A percentile compares a stretch with the other conserved stretches of the same genome.
Evolutionary conservation across 306 rosid genomes (phyloP).

Genomic region (Begonia fuchsioides): DNA sequence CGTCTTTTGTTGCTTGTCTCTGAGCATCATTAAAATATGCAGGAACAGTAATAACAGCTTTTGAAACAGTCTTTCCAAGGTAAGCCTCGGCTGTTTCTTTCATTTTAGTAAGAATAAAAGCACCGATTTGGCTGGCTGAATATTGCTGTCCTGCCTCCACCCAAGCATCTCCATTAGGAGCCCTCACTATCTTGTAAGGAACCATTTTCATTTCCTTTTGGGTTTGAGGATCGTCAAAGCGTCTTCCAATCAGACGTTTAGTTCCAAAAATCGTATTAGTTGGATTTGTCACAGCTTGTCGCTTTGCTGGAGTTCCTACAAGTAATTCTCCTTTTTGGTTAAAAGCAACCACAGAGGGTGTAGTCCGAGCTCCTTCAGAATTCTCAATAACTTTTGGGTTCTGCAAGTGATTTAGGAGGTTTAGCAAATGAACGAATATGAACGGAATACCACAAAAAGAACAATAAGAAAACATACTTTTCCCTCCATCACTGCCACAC

Average conservation of each 20-base stretch:
- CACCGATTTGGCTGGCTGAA: conserved; percentile 2
- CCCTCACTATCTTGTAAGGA: conserved; percentile 1
- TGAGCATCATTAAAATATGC: conserved; percentile 7
- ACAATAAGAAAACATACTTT: neutral
- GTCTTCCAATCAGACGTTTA: conserved; percentile 4
- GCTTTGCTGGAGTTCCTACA: conserved; percentile 4
- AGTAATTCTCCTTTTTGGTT: conserved; percentile 4
- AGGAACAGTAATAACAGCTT: conserved; percentile 6
- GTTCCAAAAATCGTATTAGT: conserved; percentile 1
- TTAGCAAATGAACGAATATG: neutral
- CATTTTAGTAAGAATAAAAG: conserved; percentile 1
- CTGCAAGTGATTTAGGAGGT: neutral
- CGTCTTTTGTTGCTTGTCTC: conserved; percentile 4
- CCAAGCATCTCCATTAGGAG: conserved; percentile 3
- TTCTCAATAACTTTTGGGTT: conserved; percentile 3
- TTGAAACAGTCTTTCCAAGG: conserved; percentile 2
- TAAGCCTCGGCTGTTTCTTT: conserved; percentile 2
- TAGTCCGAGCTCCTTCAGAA: conserved; percentile 6
- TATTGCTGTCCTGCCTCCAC: conserved; percentile 1
- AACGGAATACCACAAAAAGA: neutral
- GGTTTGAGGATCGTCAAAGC: conserved; percentile 2
- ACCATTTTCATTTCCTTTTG: conserved; percentile 4
- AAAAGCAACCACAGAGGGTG: conserved; percentile 7
- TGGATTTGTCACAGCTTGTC: conserved; percentile 8
- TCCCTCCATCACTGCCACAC: conserved; percentile 5